Evolutionary conservation across 2,329 filamentous ascomycete species (phyloP).

Genomic region (Nemania bipapillata): DNA sequence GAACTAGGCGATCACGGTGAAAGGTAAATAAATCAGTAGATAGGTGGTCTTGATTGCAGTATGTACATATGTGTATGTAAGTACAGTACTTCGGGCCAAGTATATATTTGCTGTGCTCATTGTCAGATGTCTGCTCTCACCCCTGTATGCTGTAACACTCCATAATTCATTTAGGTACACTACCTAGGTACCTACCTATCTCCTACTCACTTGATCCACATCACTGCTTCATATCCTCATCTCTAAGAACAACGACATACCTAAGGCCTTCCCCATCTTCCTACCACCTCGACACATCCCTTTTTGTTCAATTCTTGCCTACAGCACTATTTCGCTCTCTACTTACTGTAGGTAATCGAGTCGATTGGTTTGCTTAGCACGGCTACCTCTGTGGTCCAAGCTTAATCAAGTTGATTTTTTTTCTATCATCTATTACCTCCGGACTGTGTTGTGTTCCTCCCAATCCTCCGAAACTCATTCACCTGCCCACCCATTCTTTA

Average conservation of each 20-base stretch:
- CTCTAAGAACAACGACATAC: neutral
- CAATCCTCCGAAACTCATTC: neutral
- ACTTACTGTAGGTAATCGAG: too few species aligned
- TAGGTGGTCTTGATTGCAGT: too few species aligned
- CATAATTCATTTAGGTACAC: neutral
- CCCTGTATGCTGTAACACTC: constrained; percentile 13
- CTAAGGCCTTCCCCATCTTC: neutral
- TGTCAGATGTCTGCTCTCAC: constrained; percentile 16
- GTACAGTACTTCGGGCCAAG: neutral
- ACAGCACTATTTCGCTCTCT: neutral
- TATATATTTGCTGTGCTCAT: constrained; percentile 18
- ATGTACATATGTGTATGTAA: neutral
- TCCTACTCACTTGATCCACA: constrained; percentile 15
- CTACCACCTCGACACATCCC: neutral
- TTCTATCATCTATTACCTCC: neutral
- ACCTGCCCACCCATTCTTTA: neutral
- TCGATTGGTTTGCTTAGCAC: neutral
- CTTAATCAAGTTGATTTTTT: neutral
- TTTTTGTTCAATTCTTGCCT: neutral
- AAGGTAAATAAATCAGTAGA: neutral
- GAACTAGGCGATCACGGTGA: neutral
- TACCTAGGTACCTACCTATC: too few species aligned
- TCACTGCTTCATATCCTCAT: constrained; percentile 12
- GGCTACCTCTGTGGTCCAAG: neutral
- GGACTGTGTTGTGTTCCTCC: neutral